Evolutionary conservation across 768 basidiomycete genomes (phyloP).

Genomic region (Rhizopogon vesiculosus): DNA sequence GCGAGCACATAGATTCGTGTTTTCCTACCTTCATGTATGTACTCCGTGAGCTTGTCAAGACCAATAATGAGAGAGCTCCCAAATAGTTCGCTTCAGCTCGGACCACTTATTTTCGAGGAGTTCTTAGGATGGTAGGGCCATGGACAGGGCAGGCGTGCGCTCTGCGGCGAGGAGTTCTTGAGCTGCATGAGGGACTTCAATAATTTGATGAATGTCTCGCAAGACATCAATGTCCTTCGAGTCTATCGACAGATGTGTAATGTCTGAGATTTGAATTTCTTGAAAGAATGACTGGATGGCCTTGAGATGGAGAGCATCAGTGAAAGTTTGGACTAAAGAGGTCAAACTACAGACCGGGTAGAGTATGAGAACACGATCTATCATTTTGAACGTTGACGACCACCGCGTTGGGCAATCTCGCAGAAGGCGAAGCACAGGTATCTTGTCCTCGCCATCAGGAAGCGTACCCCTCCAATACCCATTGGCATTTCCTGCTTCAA

Average conservation of each 20-base stretch:
- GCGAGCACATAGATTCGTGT: constrained; percentile 11
- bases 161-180: constrained; percentile 32
- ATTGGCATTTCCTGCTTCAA: constrained; percentile 21
- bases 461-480: constrained; percentile 9
- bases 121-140: constrained; percentile 30
- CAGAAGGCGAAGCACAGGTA: constrained; percentile 17
- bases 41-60: constrained; percentile 29
- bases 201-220: constrained; percentile 24
- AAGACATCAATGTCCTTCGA: constrained; percentile 10
- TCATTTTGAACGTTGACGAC: constrained; percentile 33
- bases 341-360: constrained; percentile 22
- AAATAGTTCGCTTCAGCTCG: constrained; percentile 10
- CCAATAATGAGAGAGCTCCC: constrained; percentile 18
- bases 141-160: constrained; percentile 28
- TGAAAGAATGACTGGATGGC: constrained; percentile 6
- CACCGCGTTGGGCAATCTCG: constrained; percentile 30
- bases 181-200: constrained; percentile 20
- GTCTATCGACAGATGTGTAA: background rate
- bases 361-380: constrained; percentile 26
- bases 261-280: background rate
- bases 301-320: constrained; percentile 3
- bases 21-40: constrained; percentile 11
- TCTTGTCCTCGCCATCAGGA: background rate
- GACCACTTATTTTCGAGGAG: constrained; percentile 14
- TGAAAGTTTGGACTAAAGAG: background rate